Percentiles rank a stretch among this genome's conserved stretches.
These are phyloP conservation scores for Scopulariopsis brevicaulis DNA, from an alignment of 2,329 filamentous ascomycete genomes.

Conservation along the genomic window DNA sequence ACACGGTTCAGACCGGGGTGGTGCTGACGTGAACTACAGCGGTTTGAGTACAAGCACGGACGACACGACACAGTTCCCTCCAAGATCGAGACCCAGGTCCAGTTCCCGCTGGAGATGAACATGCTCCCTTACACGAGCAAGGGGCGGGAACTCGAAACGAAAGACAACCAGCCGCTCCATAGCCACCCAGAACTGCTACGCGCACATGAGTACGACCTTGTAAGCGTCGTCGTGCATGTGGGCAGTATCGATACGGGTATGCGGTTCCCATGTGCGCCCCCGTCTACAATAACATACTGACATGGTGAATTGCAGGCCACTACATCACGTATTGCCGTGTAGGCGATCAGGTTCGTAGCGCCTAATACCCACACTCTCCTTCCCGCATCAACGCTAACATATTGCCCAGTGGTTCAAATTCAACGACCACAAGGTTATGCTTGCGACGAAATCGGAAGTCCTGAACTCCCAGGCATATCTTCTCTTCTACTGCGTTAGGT, in stretches of 20 bases:
- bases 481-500: slow-evolving; percentile 71
- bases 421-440: slow-evolving; percentile 85
- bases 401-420: slow-evolving; percentile 71
- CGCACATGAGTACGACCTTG: slow-evolving; percentile 72
- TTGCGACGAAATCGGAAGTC: slow-evolving; percentile 76
- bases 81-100: slow-evolving; percentile 79
- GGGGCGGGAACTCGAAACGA: slow-evolving; percentile 23
- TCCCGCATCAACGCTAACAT: background rate
- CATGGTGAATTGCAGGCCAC: slow-evolving; percentile 36
- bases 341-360: slow-evolving; percentile 45
- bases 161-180: background rate
- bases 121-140: slow-evolving; percentile 82
- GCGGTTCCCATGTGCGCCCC: slow-evolving; percentile 20
- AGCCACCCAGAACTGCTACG: slow-evolving; percentile 43
- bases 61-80: slow-evolving; percentile 57
- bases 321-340: slow-evolving; percentile 84
- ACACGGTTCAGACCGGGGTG: background rate
- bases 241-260: slow-evolving; percentile 89
- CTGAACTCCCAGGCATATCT: slow-evolving; percentile 80
- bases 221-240: slow-evolving; percentile 85
- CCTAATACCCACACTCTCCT: background rate
- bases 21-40: slow-evolving; percentile 18
- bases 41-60: slow-evolving; percentile 63
- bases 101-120: slow-evolving; percentile 78
- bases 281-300: background rate